Evolutionary conservation across 345 rosid genomes (phyloP).

Genomic region (Eutrema heterophyllum): DNA sequence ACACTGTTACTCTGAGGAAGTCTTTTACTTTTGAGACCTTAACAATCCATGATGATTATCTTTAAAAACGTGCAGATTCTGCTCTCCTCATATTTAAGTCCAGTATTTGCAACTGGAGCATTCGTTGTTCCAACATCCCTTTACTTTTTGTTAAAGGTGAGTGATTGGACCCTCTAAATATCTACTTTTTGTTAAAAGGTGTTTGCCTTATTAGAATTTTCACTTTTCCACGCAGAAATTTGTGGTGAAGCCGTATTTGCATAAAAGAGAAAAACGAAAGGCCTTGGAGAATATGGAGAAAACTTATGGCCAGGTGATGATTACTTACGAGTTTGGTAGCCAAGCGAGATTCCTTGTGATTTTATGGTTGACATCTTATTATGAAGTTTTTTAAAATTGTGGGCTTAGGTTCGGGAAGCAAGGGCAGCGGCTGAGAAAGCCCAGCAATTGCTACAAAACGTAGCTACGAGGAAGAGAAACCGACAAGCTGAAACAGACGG

Average conservation of each 20-base stretch:
- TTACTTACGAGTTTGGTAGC: neutral
- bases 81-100: conserved; percentile 57
- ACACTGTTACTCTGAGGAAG: neutral
- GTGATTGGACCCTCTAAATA: neutral
- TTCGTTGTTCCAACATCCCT: conserved; percentile 75
- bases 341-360: neutral
- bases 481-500: conserved; percentile 68
- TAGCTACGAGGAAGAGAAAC: conserved; percentile 74
- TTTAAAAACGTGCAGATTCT: conserved; percentile 58
- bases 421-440: conserved; percentile 74
- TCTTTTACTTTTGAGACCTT: neutral
- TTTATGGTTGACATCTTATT: neutral
- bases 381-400: neutral
- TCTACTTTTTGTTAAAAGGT: neutral
- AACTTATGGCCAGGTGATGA: conserved; percentile 67
- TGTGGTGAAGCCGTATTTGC: conserved; percentile 70
- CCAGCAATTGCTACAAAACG: conserved; percentile 67
- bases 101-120: conserved; percentile 73
- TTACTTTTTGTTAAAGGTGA: conserved; percentile 88
- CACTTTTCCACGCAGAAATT: conserved; percentile 49
- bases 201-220: neutral
- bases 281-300: conserved; percentile 63
- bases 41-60: conserved; percentile 14
- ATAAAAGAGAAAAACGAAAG: conserved; percentile 62
- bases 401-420: conserved; percentile 65